Conservation (phyloP, 75 land plant species). For the Picea glauca region DNA sequence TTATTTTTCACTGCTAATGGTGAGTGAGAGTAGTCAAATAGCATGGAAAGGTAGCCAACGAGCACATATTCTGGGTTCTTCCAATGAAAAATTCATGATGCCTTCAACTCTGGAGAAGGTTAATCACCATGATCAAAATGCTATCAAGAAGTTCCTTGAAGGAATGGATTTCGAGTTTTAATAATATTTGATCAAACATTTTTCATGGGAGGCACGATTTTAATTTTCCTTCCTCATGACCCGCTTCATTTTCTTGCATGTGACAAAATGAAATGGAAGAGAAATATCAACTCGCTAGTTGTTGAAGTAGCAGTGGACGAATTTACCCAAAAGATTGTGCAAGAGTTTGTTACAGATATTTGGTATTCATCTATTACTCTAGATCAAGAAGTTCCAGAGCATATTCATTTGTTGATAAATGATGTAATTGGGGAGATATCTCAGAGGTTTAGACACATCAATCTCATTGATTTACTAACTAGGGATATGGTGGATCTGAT, state of each 20-base stretch:
- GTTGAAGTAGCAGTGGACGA: constrained; percentile 79
- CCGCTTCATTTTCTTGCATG: not conserved
- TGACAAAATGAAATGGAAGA: constrained; percentile 49
- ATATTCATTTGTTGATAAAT: constrained; percentile 60
- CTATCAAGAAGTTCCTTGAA: no score
- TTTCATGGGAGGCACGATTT: no score
- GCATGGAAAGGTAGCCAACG: no score
- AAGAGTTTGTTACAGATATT: constrained; percentile 78
- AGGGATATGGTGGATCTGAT: constrained; percentile 86
- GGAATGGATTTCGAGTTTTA: no score
- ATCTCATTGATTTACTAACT: constrained; percentile 78
- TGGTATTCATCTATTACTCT: constrained; percentile 91
- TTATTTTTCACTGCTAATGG: no score
- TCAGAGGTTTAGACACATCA: constrained; percentile 65
- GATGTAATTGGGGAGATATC: constrained; percentile 78
- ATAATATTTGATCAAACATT: no score
- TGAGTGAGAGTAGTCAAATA: no score
- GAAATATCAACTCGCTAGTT: constrained; percentile 70
- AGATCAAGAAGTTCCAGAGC: constrained; percentile 80
- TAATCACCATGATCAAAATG: no score
- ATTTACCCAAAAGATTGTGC: constrained; percentile 60
- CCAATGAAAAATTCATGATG: no score
- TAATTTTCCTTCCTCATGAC: no score
- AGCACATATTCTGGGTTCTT: no score
- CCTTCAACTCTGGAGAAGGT: no score